Percentiles rank a stretch among this genome's conserved stretches.
phyloP scores from a whole-genome alignment of 495 filamentous ascomycete species.

The Aspergillus panamensis region DNA sequence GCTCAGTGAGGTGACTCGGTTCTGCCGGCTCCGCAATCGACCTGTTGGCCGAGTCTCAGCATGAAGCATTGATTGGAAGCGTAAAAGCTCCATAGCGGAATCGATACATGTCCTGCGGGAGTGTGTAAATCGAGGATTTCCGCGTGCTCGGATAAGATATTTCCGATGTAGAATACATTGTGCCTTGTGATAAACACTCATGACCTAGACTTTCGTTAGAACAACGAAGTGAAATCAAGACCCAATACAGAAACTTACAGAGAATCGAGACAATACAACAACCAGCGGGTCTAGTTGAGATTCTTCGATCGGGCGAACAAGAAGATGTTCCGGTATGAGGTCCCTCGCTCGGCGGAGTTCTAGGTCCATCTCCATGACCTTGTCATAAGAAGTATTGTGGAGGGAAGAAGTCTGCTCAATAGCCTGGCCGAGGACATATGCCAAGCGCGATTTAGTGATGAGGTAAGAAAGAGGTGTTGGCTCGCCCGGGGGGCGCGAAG shows the following conservation, averaged over 20 bases:
- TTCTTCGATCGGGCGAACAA: slow-evolving; percentile 73
- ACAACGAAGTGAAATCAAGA: not conserved
- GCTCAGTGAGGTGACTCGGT: slow-evolving; percentile 71
- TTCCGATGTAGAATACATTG: slow-evolving; percentile 85
- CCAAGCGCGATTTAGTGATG: slow-evolving; percentile 72
- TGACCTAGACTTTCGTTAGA: slow-evolving; percentile 45
- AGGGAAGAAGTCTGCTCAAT: slow-evolving; percentile 48
- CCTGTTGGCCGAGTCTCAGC: slow-evolving; percentile 68
- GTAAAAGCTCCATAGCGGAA: slow-evolving; percentile 74
- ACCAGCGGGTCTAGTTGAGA: slow-evolving; percentile 69
- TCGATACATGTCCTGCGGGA: slow-evolving; percentile 85
- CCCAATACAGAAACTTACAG: slow-evolving; percentile 31
- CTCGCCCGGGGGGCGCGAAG: slow-evolving; percentile 68
- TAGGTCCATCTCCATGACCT: slow-evolving; percentile 76
- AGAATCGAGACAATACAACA: slow-evolving; percentile 80
- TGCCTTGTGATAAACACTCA: slow-evolving; percentile 85
- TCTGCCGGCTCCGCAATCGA: slow-evolving; percentile 66
- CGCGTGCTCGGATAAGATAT: slow-evolving; percentile 72
- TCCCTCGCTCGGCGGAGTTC: slow-evolving; percentile 69
- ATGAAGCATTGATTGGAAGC: slow-evolving; percentile 71
- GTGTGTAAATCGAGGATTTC: slow-evolving; percentile 76
- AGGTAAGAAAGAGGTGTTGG: slow-evolving; percentile 85
- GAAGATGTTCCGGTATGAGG: slow-evolving; percentile 73
- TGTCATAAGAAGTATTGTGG: slow-evolving; percentile 65
- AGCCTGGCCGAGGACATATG: slow-evolving; percentile 59